Percentiles rank a stretch among this genome's conserved stretches.
phyloP scores from a whole-genome alignment of 1,284 basidiomycete species.

The Ustilago curta region DNA sequence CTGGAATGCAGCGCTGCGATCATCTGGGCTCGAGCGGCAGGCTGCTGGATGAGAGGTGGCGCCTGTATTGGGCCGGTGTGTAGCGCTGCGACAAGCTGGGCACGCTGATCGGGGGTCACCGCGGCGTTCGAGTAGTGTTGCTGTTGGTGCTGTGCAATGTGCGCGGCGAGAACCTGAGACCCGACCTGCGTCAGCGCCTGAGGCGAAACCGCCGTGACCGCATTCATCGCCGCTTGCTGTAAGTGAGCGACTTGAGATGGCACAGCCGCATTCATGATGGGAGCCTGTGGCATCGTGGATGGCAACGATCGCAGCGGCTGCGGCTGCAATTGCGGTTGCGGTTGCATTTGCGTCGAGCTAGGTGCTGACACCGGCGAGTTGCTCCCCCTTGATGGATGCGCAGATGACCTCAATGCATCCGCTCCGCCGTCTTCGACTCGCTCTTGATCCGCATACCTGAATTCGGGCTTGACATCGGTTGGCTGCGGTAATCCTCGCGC shows the following conservation, averaged over 20 bases:
- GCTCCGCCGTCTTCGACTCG: background rate
- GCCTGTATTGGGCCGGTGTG: background rate
- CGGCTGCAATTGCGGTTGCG: background rate
- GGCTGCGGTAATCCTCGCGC: slow-evolving; percentile 20
- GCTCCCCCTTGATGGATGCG: background rate
- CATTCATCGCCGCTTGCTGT: background rate
- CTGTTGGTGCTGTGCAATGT: background rate
- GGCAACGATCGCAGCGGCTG: background rate
- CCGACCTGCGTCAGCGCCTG: slow-evolving; percentile 4
- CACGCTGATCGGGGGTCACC: background rate
- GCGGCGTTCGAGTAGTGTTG: background rate
- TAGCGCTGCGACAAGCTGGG: background rate
- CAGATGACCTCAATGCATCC: slow-evolving; percentile 1
- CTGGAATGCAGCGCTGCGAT: background rate
- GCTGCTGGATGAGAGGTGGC: background rate
- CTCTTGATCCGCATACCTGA: slow-evolving; percentile 25
- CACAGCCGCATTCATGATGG: background rate
- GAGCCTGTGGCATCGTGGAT: background rate
- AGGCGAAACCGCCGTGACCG: background rate
- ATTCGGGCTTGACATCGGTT: slow-evolving; percentile 36
- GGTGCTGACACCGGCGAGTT: slow-evolving; percentile 6
- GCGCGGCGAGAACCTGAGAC: background rate
- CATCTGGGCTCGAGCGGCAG: too few relatives aligned
- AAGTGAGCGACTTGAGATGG: background rate
- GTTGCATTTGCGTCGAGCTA: slow-evolving; percentile 9